Conservation (phyloP, 805 yeast genomes). For the Cyberlindnera petersonii region DNA sequence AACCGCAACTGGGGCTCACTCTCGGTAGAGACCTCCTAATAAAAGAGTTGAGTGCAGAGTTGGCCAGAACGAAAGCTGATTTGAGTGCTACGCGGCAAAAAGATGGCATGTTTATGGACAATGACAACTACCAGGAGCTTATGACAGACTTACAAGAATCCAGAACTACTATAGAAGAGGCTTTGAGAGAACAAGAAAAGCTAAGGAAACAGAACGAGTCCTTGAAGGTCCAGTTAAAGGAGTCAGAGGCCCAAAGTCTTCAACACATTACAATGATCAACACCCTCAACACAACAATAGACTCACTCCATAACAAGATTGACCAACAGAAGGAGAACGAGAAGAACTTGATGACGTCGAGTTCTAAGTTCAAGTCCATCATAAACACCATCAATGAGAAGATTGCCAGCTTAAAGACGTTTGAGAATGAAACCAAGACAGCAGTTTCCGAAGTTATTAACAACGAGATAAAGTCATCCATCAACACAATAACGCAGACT, state of each 20-base stretch:
- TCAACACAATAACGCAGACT: slow-evolving; percentile 3
- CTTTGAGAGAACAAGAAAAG: slow-evolving; percentile 37
- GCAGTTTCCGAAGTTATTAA: slow-evolving; percentile 16
- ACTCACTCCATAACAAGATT: slow-evolving; percentile 28
- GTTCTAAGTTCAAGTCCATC: slow-evolving; percentile 31
- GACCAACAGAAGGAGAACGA: slow-evolving; percentile 32
- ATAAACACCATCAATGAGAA: slow-evolving; percentile 30
- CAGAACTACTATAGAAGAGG: slow-evolving; percentile 47
- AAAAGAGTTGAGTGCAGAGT: slow-evolving; percentile 46
- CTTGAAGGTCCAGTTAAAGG: slow-evolving; percentile 24
- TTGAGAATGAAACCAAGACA: slow-evolving; percentile 22
- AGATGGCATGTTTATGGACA: slow-evolving; percentile 65
- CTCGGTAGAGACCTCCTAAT: slow-evolving; percentile 48
- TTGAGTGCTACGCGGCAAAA: slow-evolving; percentile 56
- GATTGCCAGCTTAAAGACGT: slow-evolving; percentile 22
- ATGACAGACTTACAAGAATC: slow-evolving; percentile 45
- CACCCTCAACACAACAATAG: slow-evolving; percentile 27
- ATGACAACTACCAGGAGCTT: slow-evolving; percentile 51
- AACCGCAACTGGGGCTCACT: slow-evolving; percentile 58
- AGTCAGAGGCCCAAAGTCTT: slow-evolving; percentile 21
- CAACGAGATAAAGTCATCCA: slow-evolving; percentile 4
- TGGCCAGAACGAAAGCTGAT: slow-evolving; percentile 51
- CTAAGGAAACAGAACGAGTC: slow-evolving; percentile 35
- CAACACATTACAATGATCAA: slow-evolving; percentile 25
- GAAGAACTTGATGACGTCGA: slow-evolving; percentile 29